Evolutionary conservation across 306 rosid species (phyloP).

Genomic region (Gleditsia sinensis): DNA sequence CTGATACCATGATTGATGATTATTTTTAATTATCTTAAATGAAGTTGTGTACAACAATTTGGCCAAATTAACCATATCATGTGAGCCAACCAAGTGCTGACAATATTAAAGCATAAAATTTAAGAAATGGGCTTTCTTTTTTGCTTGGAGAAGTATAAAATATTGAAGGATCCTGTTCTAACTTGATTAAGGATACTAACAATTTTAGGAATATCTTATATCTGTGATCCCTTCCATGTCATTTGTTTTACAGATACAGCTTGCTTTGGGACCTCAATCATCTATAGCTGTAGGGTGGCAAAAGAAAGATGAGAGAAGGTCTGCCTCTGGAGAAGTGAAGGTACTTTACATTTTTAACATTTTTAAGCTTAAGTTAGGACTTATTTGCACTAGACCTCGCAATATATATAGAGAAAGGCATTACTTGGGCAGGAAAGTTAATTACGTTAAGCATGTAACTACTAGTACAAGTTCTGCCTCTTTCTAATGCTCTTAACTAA

Average conservation of each 20-base stretch:
- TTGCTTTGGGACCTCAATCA: conserved; percentile 78
- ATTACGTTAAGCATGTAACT: background rate
- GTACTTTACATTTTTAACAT: conserved; percentile 50
- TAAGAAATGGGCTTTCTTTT: conserved; percentile 4
- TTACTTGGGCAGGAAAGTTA: conserved; percentile 9
- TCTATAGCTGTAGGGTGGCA: conserved; percentile 88
- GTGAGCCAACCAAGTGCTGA: background rate
- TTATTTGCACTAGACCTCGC: background rate
- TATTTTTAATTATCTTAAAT: background rate
- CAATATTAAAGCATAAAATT: background rate
- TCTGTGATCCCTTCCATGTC: conserved; percentile 2
- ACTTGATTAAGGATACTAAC: background rate
- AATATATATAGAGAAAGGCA: background rate
- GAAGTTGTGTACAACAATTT: background rate
- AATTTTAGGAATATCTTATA: conserved; percentile 25
- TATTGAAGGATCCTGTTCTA: background rate
- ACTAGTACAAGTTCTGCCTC: background rate
- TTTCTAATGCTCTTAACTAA: background rate
- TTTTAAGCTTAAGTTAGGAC: conserved; percentile 7
- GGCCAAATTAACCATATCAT: background rate
- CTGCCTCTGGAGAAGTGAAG: conserved; percentile 91
- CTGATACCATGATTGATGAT: background rate
- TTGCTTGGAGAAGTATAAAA: conserved; percentile 26
- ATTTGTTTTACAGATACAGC: conserved; percentile 67
- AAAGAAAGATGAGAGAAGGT: conserved; percentile 70